phyloP scores from a whole-genome alignment of 2,329 filamentous ascomycete species.

The Lecanoromycetidae sp. region DNA sequence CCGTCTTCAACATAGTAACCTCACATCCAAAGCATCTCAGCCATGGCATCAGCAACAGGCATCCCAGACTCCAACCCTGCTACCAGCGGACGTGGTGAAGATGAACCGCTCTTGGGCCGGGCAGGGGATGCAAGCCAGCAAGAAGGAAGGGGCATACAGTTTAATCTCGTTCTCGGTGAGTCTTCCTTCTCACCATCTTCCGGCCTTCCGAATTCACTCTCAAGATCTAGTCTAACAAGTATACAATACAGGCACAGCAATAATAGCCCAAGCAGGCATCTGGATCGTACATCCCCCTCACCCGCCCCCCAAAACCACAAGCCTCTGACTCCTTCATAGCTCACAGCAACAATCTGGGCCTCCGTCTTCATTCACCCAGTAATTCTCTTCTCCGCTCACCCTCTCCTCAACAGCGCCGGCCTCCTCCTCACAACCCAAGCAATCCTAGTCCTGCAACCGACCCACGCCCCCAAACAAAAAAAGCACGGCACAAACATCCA shows the following conservation, averaged over 20 bases:
- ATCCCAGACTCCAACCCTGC: slow-evolving; percentile 44
- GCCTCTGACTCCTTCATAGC: slow-evolving; percentile 28
- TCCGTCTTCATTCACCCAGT: slow-evolving; percentile 57
- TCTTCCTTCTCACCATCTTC: too few species aligned
- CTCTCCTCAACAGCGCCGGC: slow-evolving; percentile 51
- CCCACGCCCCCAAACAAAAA: slow-evolving; percentile 66
- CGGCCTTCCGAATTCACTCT: too few species aligned
- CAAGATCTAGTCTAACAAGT: too few species aligned
- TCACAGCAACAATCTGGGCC: slow-evolving; percentile 66
- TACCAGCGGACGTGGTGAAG: slow-evolving; percentile 37
- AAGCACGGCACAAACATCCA: slow-evolving; percentile 50
- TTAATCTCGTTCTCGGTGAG: slow-evolving; percentile 70
- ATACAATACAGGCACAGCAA: slow-evolving; percentile 69
- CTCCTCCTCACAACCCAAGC: slow-evolving; percentile 67
- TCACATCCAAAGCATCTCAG: background rate
- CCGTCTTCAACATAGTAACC: background rate
- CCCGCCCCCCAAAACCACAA: background rate
- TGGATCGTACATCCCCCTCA: slow-evolving; percentile 44
- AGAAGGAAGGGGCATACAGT: slow-evolving; percentile 49
- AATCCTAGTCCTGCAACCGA: slow-evolving; percentile 78
- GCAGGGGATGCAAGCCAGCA: slow-evolving; percentile 63
- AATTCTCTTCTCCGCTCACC: slow-evolving; percentile 80
- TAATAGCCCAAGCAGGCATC: slow-evolving; percentile 66
- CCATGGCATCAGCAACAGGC: slow-evolving; percentile 62
- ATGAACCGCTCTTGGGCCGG: slow-evolving; percentile 58